Percentiles rank a stretch among this genome's conserved stretches.
Evolutionary conservation across 768 basidiomycete genomes (phyloP).

Genomic region (Agrocybe pediades): DNA sequence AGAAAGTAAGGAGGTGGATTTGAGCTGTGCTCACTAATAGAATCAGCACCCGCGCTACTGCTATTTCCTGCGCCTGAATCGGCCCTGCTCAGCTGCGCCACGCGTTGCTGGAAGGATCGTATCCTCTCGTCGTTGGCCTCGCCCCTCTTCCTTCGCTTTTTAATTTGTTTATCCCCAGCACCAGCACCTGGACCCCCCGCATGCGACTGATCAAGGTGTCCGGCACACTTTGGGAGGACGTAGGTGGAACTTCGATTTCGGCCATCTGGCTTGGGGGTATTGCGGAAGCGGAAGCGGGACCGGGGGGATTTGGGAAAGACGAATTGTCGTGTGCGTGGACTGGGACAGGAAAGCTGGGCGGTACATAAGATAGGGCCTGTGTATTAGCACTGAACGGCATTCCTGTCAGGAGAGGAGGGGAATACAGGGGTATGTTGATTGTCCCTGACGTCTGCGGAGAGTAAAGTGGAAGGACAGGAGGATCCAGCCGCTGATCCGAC

Average conservation of each 20-base stretch:
- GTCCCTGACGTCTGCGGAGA: neutral
- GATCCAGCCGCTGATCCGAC: neutral
- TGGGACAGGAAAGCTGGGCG: neutral
- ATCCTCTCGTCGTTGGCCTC: constrained; percentile 12
- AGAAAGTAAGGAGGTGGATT: neutral
- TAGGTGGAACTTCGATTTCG: no score
- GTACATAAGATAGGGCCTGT: neutral
- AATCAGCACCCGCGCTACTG: no score
- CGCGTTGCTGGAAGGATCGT: constrained; percentile 13
- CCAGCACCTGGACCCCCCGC: constrained; percentile 14
- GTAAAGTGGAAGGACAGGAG: neutral
- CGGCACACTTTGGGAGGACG: neutral
- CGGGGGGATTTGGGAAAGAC: neutral
- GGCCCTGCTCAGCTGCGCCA: constrained; percentile 15
- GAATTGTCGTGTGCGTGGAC: neutral
- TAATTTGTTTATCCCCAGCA: constrained; percentile 15
- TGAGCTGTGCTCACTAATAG: neutral
- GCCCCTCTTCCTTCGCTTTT: constrained; percentile 6
- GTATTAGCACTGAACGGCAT: neutral
- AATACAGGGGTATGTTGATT: neutral
- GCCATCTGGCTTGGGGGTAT: no score
- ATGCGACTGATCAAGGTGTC: constrained; percentile 13
- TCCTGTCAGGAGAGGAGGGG: neutral
- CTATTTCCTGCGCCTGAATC: no score
- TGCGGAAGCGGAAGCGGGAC: neutral